A percentile compares a stretch with the other conserved stretches of the same genome.
phyloP scores from a whole-genome alignment of 2,329 filamentous ascomycete species.

The Fusarium gaditjirri region DNA sequence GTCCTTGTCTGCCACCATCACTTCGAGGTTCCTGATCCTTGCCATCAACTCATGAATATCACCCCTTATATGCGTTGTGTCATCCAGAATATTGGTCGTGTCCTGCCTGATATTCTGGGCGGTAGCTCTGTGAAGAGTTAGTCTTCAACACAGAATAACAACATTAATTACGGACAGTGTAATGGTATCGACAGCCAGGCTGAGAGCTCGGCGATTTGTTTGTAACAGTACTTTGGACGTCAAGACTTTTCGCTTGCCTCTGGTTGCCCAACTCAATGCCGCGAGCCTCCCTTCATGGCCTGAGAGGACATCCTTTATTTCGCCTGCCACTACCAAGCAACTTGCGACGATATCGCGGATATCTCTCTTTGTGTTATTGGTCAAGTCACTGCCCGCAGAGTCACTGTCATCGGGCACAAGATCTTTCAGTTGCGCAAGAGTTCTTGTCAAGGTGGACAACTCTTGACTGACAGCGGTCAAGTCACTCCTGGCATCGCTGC shows the following conservation, averaged over 20 bases:
- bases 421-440: not conserved
- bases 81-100: not conserved
- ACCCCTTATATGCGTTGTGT: not conserved
- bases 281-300: not conserved
- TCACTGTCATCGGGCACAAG: not conserved
- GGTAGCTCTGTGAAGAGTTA: not conserved
- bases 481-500: not conserved
- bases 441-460: not conserved
- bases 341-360: not conserved
- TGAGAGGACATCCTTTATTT: not conserved
- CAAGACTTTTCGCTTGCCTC: constrained; percentile 4
- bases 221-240: not conserved
- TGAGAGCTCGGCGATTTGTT: not conserved
- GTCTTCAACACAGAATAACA: not conserved
- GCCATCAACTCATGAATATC: not conserved
- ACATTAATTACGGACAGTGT: not conserved
- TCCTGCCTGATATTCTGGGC: constrained; percentile 1
- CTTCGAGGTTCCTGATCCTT: not conserved
- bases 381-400: not conserved
- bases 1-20: not conserved
- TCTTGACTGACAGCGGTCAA: not conserved
- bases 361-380: not conserved
- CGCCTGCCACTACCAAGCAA: not conserved
- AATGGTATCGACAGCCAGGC: constrained; percentile 6
- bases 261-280: not conserved